phyloP scores from a whole-genome alignment of 352 stramenopile genomes.

The Globisporangium ultimum region DNA sequence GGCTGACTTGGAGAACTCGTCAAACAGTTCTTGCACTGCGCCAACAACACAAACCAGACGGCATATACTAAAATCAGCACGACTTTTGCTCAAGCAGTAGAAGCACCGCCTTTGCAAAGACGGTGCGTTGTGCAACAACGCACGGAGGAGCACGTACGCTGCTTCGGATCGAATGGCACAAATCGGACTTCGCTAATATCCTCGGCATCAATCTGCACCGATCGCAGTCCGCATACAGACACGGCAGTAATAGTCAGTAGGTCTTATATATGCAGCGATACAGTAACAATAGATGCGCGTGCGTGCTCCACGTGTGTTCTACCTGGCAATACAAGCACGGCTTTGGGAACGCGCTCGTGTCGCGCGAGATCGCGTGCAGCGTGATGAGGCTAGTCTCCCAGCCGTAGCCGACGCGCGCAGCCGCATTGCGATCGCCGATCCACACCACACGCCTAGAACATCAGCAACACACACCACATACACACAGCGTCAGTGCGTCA shows the following conservation, averaged over 20 bases:
- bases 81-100: no score
- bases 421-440: constrained; percentile 33
- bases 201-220: constrained; percentile 47
- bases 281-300: background rate
- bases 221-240: no score
- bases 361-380: constrained; percentile 76
- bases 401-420: constrained; percentile 47
- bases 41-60: background rate
- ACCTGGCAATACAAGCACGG: constrained; percentile 84
- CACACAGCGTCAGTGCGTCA: background rate
- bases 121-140: no score
- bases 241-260: no score
- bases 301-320: background rate
- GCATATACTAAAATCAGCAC: background rate
- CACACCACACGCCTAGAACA: constrained; percentile 52
- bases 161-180: constrained; percentile 59
- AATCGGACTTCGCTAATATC: constrained; percentile 75
- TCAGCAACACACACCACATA: background rate
- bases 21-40: constrained; percentile 70
- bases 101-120: no score
- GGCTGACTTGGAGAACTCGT: constrained; percentile 73
- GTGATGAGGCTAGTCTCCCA: constrained; percentile 73
- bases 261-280: background rate
- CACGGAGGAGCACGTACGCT: constrained; percentile 45
- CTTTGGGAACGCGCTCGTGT: constrained; percentile 51